Conservation (phyloP, 2,329 filamentous ascomycete genomes). For the Aspergillus ibericus region DNA sequence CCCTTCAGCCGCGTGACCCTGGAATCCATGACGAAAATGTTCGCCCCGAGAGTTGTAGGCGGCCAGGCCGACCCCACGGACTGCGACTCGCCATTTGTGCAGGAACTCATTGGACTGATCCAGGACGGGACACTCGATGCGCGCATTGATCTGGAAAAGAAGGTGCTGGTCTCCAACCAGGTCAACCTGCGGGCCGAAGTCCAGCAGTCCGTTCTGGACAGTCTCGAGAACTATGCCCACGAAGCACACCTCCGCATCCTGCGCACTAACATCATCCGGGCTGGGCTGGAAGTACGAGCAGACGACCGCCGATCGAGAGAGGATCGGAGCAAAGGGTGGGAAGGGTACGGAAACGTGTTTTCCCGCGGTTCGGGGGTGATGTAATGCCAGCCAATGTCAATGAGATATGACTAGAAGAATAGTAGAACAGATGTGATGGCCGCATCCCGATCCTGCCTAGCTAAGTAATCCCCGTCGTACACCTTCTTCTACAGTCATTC, state of each 20-base stretch:
- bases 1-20: constrained; percentile 88
- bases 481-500: too few relatives aligned
- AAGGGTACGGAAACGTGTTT: constrained; percentile 8
- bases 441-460: too few relatives aligned
- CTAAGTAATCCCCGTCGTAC: too few relatives aligned
- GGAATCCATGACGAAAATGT: constrained; percentile 73
- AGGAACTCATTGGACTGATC: constrained; percentile 78
- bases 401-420: background rate
- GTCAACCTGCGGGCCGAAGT: constrained; percentile 66
- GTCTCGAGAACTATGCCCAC: constrained; percentile 69
- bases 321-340: constrained; percentile 11
- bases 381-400: background rate
- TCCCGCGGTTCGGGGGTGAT: constrained; percentile 15
- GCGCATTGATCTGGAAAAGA: constrained; percentile 79
- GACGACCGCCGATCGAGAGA: constrained; percentile 11
- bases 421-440: background rate
- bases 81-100: constrained; percentile 43
- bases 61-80: constrained; percentile 62
- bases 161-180: constrained; percentile 71
- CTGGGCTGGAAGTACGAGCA: constrained; percentile 69
- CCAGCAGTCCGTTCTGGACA: constrained; percentile 67
- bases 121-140: constrained; percentile 69
- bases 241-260: constrained; percentile 75
- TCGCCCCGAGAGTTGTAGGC: constrained; percentile 52
- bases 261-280: constrained; percentile 71